These are phyloP conservation scores for Saturnispora serradocipensis DNA, from an alignment of 805 yeast species.

Conservation along the genomic window DNA sequence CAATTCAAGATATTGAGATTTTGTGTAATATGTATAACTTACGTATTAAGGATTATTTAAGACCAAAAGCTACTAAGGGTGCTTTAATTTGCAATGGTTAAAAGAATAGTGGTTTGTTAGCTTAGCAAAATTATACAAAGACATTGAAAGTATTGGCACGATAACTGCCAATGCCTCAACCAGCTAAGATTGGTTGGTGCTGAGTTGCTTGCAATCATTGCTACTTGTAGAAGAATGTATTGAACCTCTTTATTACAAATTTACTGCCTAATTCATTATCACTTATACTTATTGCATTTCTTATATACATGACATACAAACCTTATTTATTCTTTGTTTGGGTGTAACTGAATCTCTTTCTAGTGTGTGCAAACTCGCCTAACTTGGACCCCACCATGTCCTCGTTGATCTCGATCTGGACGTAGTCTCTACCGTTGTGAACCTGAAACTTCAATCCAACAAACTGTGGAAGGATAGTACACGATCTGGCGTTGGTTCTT, in stretches of 20 bases:
- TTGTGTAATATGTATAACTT: not conserved
- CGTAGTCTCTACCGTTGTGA: conserved; percentile 93
- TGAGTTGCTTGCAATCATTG: too few species aligned
- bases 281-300: not conserved
- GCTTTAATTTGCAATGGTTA: too few species aligned
- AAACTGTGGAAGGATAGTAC: conserved; percentile 92
- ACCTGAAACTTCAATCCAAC: conserved; percentile 92
- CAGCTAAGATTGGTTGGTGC: too few species aligned
- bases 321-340: conserved; percentile 54
- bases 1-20: not conserved
- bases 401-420: conserved; percentile 75
- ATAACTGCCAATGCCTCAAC: too few species aligned
- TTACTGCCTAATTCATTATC: too few species aligned
- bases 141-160: too few species aligned
- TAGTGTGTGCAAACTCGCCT: conserved; percentile 92
- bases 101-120: too few species aligned
- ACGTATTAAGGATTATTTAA: not conserved
- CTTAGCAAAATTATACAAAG: too few species aligned
- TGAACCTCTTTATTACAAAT: too few species aligned
- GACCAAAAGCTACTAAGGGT: too few species aligned
- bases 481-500: conserved; percentile 90
- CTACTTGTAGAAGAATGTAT: too few species aligned
- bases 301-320: not conserved
- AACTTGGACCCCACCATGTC: conserved; percentile 95
- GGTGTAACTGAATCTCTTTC: conserved; percentile 79